Conservation (phyloP, 345 rosid genomes). For the Euphorbia tirucalli region DNA sequence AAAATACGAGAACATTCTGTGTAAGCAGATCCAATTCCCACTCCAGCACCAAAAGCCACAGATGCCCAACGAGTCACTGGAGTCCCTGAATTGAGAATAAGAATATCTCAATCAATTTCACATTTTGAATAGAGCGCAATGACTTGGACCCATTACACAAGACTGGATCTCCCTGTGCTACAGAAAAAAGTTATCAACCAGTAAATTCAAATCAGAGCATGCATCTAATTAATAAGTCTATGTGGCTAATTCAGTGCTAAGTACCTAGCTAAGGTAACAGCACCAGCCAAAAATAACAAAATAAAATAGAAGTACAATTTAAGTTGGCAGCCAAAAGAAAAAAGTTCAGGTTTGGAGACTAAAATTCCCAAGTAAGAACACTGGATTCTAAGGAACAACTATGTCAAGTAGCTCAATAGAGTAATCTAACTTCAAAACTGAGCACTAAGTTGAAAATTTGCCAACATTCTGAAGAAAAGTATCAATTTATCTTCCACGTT, state of each 20-base stretch:
- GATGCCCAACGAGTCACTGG: slow-evolving; percentile 87
- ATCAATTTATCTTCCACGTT: too few species aligned
- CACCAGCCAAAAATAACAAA: too few species aligned
- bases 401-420: too few species aligned
- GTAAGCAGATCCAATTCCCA: slow-evolving; percentile 91
- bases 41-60: slow-evolving; percentile 89
- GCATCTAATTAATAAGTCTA: background rate
- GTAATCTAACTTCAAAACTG: too few species aligned
- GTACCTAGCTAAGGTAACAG: background rate
- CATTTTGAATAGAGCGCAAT: background rate
- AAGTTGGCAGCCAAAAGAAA: too few species aligned
- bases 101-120: background rate
- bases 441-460: too few species aligned
- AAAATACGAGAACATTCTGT: slow-evolving; percentile 66
- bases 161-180: background rate
- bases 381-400: too few species aligned
- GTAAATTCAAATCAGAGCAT: background rate
- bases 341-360: background rate
- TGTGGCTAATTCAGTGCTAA: background rate
- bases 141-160: background rate
- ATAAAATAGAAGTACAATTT: too few species aligned
- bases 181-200: background rate
- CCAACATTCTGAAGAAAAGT: too few species aligned
- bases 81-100: slow-evolving; percentile 48
- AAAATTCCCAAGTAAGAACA: too few species aligned